These are phyloP conservation scores for Aspergillus sp. DNA, from an alignment of 2,329 filamentous ascomycete species.

Conservation along the genomic window DNA sequence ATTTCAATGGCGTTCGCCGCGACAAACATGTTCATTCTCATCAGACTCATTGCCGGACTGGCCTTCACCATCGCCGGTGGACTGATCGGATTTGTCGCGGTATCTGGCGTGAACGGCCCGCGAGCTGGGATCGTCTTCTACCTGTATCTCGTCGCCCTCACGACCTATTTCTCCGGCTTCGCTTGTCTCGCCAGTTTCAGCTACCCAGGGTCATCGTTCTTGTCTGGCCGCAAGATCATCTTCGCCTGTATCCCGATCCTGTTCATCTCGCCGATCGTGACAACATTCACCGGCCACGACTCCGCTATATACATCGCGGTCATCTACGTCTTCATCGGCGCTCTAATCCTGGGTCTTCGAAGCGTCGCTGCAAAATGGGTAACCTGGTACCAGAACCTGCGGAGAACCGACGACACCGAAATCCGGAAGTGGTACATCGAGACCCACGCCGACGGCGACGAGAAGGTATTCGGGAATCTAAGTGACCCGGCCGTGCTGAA, in stretches of 20 bases:
- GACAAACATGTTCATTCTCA: slow-evolving; percentile 56
- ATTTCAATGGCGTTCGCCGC: slow-evolving; percentile 57
- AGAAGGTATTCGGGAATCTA: slow-evolving; percentile 44
- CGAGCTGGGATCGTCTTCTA: slow-evolving; percentile 57
- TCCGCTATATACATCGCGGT: slow-evolving; percentile 57
- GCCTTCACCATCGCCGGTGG: slow-evolving; percentile 53
- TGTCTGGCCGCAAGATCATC: slow-evolving; percentile 58
- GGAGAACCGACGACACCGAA: slow-evolving; percentile 39
- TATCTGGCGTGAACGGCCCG: slow-evolving; percentile 46
- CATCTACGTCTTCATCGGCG: slow-evolving; percentile 53
- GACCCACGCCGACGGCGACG: slow-evolving; percentile 31
- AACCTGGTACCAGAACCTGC: slow-evolving; percentile 51
- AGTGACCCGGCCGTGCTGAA: slow-evolving; percentile 52
- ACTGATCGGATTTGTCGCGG: slow-evolving; percentile 54
- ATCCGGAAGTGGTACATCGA: slow-evolving; percentile 42
- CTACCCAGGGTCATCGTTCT: slow-evolving; percentile 54
- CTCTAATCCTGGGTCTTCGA: slow-evolving; percentile 55
- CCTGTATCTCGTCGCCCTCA: slow-evolving; percentile 58
- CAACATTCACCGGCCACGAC: slow-evolving; percentile 55
- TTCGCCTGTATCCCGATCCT: slow-evolving; percentile 57
- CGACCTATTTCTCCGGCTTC: slow-evolving; percentile 59
- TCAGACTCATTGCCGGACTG: slow-evolving; percentile 52
- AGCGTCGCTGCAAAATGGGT: slow-evolving; percentile 58
- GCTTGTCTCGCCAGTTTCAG: slow-evolving; percentile 56
- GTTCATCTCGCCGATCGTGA: slow-evolving; percentile 57